These are phyloP conservation scores for Leucocoprinus birnbaumii DNA, from an alignment of 768 basidiomycete genomes.

Conservation along the genomic window DNA sequence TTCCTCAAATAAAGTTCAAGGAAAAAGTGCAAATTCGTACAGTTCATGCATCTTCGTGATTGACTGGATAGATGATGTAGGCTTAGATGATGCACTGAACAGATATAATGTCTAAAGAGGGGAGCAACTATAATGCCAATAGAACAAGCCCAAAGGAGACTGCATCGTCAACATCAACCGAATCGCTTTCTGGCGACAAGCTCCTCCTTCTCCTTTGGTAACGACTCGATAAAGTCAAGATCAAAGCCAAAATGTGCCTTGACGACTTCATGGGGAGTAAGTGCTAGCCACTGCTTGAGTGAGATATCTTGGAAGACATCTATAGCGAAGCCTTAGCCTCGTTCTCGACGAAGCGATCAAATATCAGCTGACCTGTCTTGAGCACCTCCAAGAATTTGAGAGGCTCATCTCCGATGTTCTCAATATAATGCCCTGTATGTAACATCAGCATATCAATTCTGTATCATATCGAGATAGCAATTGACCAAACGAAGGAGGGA, in stretches of 20 bases:
- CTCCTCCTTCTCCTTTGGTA: conserved; percentile 49
- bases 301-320: conserved; percentile 55
- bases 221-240: conserved; percentile 43
- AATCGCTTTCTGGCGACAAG: conserved; percentile 29
- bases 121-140: no score
- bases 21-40: no score
- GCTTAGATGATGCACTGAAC: no score
- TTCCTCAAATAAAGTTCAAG: no score
- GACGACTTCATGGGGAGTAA: conserved; percentile 56
- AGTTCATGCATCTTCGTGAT: no score
- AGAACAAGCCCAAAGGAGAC: not conserved
- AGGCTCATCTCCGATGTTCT: conserved; percentile 61
- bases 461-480: not conserved
- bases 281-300: conserved; percentile 59
- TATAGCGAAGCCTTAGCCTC: conserved; percentile 11
- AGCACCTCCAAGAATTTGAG: conserved; percentile 63
- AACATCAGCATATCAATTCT: not conserved
- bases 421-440: conserved; percentile 57
- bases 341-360: not conserved
- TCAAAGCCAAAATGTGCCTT: conserved; percentile 59
- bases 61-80: no score
- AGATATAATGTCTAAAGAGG: no score
- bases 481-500: conserved; percentile 33
- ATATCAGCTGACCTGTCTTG: conserved; percentile 36
- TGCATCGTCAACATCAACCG: not conserved